A percentile compares a stretch with the other conserved stretches of the same genome.
phyloP scores from a whole-genome alignment of 495 filamentous ascomycete genomes.

The Tirmania nivea region DNA sequence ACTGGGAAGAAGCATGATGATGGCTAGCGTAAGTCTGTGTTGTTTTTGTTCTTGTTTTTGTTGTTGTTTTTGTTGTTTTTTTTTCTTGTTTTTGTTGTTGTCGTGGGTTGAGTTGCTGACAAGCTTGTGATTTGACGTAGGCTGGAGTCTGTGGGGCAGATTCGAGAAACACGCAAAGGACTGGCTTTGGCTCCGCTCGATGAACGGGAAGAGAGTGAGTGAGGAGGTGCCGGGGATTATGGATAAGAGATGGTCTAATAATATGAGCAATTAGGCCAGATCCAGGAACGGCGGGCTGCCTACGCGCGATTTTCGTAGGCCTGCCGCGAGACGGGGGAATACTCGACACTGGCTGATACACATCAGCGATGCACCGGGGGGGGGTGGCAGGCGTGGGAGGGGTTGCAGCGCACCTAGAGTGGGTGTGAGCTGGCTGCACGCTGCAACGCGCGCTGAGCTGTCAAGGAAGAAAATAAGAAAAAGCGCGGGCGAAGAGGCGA shows the following conservation, averaged over 20 bases:
- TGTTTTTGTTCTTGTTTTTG: neutral
- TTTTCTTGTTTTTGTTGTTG: neutral
- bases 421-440: neutral
- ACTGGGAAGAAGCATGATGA: constrained; percentile 18
- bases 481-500: neutral
- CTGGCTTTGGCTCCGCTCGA: neutral
- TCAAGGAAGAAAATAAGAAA: neutral
- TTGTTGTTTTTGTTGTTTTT: neutral
- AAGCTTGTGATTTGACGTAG: neutral
- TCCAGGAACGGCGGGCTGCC: no score
- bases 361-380: neutral
- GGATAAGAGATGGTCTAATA: neutral
- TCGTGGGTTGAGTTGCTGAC: neutral
- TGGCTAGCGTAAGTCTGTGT: neutral
- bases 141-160: neutral
- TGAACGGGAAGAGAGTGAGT: neutral
- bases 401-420: neutral
- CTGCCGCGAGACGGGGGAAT: neutral
- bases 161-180: neutral
- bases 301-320: neutral
- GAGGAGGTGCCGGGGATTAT: neutral
- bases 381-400: neutral
- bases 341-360: neutral
- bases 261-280: neutral
- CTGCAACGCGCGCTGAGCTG: neutral